phyloP scores from a whole-genome alignment of 371 early-diverging fungal species.

The Saksenaea vasiformis region DNA sequence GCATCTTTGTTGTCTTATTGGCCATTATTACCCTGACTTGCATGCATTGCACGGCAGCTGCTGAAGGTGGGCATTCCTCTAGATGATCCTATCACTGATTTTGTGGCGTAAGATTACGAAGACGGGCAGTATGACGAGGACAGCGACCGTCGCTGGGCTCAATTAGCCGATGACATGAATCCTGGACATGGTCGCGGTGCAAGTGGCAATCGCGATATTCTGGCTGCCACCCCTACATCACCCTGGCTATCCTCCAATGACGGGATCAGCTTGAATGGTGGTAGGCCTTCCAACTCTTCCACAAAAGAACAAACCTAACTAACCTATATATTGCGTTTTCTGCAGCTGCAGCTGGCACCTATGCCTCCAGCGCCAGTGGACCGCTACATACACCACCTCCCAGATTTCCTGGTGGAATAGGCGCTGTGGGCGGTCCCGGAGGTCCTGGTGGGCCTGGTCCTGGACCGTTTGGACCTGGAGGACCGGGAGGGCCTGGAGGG shows the following conservation, averaged over 20 bases:
- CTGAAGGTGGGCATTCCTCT: background rate
- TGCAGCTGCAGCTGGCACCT: background rate
- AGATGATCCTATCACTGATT: background rate
- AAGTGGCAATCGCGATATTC: background rate
- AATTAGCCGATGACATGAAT: background rate
- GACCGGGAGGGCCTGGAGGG: no score
- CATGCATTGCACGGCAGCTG: background rate
- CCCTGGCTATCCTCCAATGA: conserved; percentile 1
- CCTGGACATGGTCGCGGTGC: background rate
- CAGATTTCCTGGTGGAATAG: background rate
- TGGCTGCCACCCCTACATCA: background rate
- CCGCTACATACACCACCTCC: background rate
- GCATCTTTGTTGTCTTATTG: background rate
- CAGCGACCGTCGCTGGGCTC: conserved; percentile 1
- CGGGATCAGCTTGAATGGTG: background rate
- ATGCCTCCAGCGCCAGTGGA: background rate
- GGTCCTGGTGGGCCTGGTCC: background rate
- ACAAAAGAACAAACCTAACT: background rate
- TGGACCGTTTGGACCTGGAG: background rate
- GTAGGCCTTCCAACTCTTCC: background rate
- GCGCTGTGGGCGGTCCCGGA: no score
- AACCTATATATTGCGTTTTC: background rate
- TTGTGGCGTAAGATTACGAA: conserved; percentile 1
- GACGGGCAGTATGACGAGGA: background rate
- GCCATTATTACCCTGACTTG: conserved; percentile 4